These are phyloP conservation scores for Pythium monospermum DNA, from an alignment of 352 stramenopile genomes.

Conservation along the genomic window DNA sequence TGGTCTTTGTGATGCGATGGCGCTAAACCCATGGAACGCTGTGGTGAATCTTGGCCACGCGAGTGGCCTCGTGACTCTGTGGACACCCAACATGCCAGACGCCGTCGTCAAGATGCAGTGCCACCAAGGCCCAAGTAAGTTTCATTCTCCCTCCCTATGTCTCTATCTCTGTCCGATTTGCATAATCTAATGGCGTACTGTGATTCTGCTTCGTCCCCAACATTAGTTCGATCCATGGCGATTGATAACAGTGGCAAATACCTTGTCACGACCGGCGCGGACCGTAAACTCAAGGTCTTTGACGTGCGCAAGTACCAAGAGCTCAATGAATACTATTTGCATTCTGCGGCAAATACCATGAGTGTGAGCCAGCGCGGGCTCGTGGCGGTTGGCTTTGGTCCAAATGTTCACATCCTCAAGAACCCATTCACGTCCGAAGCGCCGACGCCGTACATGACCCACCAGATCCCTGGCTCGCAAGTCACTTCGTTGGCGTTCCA, in stretches of 20 bases:
- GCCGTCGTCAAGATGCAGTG: slow-evolving; percentile 97
- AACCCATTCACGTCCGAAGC: slow-evolving; percentile 78
- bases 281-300: slow-evolving; percentile 96
- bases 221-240: slow-evolving; percentile 89
- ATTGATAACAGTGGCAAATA: slow-evolving; percentile 93
- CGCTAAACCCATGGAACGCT: slow-evolving; percentile 96
- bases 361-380: slow-evolving; percentile 96
- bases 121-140: slow-evolving; percentile 93
- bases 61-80: slow-evolving; percentile 98
- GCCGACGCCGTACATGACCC: slow-evolving; percentile 88
- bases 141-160: neutral
- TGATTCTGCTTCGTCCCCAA: too few species aligned
- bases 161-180: neutral
- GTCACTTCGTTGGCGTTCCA: slow-evolving; percentile 93
- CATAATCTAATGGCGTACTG: slow-evolving; percentile 3
- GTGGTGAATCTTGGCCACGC: slow-evolving; percentile 95
- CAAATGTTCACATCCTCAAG: slow-evolving; percentile 91
- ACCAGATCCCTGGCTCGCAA: slow-evolving; percentile 79
- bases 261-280: slow-evolving; percentile 94
- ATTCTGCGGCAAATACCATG: slow-evolving; percentile 79
- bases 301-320: slow-evolving; percentile 96
- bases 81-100: slow-evolving; percentile 92
- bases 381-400: slow-evolving; percentile 91
- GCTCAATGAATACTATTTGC: slow-evolving; percentile 92
- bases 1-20: slow-evolving; percentile 90